Evolutionary conservation across 441 rosid species (phyloP).

Genomic region (Eruca vesicaria): DNA sequence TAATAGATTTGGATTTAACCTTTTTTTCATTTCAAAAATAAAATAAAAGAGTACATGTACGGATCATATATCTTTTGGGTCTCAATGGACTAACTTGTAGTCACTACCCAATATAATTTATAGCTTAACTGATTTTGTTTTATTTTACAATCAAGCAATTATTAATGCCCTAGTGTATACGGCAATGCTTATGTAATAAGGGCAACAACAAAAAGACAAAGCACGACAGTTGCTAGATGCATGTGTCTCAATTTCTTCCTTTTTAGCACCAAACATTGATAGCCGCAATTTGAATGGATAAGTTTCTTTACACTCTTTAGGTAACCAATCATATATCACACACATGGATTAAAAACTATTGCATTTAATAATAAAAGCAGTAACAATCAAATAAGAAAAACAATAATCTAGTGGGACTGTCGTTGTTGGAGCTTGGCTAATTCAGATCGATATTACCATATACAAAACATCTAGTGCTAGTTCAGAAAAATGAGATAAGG

Average conservation of each 20-base stretch:
- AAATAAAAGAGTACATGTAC: not conserved
- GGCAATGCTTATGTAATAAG: slow-evolving; percentile 20
- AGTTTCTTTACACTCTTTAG: slow-evolving; percentile 27
- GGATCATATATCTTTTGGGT: not conserved
- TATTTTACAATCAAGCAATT: not conserved
- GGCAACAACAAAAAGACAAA: slow-evolving; percentile 36
- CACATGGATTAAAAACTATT: not conserved
- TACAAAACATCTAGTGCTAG: not conserved
- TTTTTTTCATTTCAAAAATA: too few species aligned
- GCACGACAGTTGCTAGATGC: slow-evolving; percentile 17
- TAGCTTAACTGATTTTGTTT: not conserved
- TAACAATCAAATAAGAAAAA: not conserved
- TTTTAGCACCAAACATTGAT: slow-evolving; percentile 30
- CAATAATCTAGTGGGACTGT: slow-evolving; percentile 1
- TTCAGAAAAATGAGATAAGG: not conserved
- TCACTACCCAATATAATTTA: not conserved
- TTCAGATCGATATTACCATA: too few species aligned
- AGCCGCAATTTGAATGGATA: slow-evolving; percentile 37
- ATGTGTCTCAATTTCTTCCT: slow-evolving; percentile 23
- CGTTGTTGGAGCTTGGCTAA: not conserved
- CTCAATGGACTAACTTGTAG: too few species aligned
- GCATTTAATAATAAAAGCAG: not conserved
- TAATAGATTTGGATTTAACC: too few species aligned
- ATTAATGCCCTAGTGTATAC: slow-evolving; percentile 23
- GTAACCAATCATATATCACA: not conserved